Conservation (phyloP, 805 yeast genomes). For the Schwanniomyces sp. region DNA sequence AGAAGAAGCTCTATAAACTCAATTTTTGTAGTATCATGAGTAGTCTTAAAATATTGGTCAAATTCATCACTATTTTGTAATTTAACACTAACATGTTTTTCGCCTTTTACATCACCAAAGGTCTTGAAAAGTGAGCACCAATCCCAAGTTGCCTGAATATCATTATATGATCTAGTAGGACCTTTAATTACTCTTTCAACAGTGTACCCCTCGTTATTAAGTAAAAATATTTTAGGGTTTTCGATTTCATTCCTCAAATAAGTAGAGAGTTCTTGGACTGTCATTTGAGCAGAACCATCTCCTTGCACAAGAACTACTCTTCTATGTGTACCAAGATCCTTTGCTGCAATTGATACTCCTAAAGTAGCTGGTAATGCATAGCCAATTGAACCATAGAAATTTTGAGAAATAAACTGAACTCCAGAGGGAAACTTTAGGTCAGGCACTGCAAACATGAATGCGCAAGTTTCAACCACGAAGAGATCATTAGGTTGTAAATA, state of each 20-base stretch:
- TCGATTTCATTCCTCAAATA: slow-evolving; percentile 57
- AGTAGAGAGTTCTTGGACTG: slow-evolving; percentile 78
- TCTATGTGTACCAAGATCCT: slow-evolving; percentile 48
- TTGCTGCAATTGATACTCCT: slow-evolving; percentile 75
- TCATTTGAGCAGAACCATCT: slow-evolving; percentile 95
- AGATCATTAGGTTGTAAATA: slow-evolving; percentile 62
- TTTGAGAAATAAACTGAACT: slow-evolving; percentile 58
- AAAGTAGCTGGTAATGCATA: slow-evolving; percentile 84
- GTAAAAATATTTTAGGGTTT: slow-evolving; percentile 63
- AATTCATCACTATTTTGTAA: slow-evolving; percentile 20
- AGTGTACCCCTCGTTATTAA: slow-evolving; percentile 88
- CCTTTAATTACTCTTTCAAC: slow-evolving; percentile 88
- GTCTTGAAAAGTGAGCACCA: slow-evolving; percentile 70
- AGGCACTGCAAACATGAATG: slow-evolving; percentile 75
- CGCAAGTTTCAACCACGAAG: slow-evolving; percentile 80
- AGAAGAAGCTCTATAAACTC: slow-evolving; percentile 25
- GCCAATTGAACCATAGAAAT: slow-evolving; percentile 84
- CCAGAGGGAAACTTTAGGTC: slow-evolving; percentile 62
- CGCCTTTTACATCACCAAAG: slow-evolving; percentile 51
- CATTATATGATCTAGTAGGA: slow-evolving; percentile 73
- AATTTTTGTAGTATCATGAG: slow-evolving; percentile 12
- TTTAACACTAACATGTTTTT: slow-evolving; percentile 20
- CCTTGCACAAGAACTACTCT: slow-evolving; percentile 79
- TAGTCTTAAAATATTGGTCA: slow-evolving; percentile 9
- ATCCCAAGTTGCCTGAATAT: slow-evolving; percentile 77